Conservation (phyloP, 192 early-diverging fungal species). For the Rhizophagus clarus region DNA sequence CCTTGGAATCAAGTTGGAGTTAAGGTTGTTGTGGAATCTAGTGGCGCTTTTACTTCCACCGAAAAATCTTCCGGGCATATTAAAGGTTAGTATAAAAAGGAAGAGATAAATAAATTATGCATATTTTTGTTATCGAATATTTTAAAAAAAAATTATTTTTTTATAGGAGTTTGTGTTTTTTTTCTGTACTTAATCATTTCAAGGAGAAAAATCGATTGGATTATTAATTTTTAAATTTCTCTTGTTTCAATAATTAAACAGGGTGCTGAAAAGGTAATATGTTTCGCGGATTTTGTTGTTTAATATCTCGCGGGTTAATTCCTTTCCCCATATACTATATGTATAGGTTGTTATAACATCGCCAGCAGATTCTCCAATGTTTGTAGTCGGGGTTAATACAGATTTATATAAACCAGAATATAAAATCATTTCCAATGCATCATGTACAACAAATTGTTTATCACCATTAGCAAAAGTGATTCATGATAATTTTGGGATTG, state of each 20-base stretch:
- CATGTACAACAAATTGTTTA: constrained; percentile 99
- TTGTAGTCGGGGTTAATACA: constrained; percentile 97
- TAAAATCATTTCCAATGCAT: constrained; percentile 99
- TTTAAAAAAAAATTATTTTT: not conserved
- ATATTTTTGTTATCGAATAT: not conserved
- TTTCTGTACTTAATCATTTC: not conserved
- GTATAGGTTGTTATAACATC: constrained; percentile 96
- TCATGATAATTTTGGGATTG: constrained; percentile 93
- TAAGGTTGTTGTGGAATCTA: constrained; percentile 96
- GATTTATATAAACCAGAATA: constrained; percentile 82
- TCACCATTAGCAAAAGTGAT: constrained; percentile 97
- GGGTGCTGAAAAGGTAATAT: not conserved
- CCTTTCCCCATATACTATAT: too few species aligned
- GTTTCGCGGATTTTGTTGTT: not conserved
- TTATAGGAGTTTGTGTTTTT: not conserved
- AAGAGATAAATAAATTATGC: too few species aligned
- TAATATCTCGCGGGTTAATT: too few species aligned
- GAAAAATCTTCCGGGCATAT: constrained; percentile 80
- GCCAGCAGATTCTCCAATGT: constrained; percentile 96
- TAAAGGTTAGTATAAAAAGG: not conserved
- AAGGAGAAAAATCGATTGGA: not conserved
- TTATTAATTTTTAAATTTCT: not conserved
- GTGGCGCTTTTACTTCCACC: constrained; percentile 94
- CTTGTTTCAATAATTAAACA: not conserved
- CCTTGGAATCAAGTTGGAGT: constrained; percentile 85